Conservation (phyloP, 768 basidiomycete genomes). For the Boletus sp. region DNA sequence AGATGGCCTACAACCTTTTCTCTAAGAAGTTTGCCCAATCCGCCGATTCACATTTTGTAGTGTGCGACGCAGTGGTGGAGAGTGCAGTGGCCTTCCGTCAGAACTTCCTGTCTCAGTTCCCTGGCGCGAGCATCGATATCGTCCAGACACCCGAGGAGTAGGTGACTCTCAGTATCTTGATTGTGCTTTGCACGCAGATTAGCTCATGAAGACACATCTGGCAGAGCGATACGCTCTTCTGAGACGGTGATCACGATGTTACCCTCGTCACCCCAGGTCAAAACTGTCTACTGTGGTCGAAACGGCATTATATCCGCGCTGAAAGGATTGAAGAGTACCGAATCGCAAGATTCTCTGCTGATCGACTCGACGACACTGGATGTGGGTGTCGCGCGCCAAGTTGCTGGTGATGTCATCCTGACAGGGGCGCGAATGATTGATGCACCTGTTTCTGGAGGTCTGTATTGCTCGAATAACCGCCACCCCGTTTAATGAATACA, state of each 20-base stretch:
- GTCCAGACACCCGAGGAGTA: slow-evolving; percentile 71
- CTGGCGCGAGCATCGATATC: slow-evolving; percentile 55
- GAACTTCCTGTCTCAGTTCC: slow-evolving; percentile 54
- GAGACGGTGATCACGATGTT: slow-evolving; percentile 83
- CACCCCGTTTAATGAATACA: slow-evolving; percentile 3
- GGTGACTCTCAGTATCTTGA: slow-evolving; percentile 29
- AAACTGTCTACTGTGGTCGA: slow-evolving; percentile 61
- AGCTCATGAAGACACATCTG: slow-evolving; percentile 11
- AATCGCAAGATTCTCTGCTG: slow-evolving; percentile 51
- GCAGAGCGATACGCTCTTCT: slow-evolving; percentile 62
- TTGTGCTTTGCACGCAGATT: not conserved
- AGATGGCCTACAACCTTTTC: slow-evolving; percentile 85
- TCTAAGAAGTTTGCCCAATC: slow-evolving; percentile 60
- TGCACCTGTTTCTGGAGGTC: slow-evolving; percentile 92
- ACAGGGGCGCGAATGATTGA: slow-evolving; percentile 79
- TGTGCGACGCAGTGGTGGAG: slow-evolving; percentile 73
- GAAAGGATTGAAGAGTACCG: slow-evolving; percentile 38
- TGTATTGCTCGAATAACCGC: slow-evolving; percentile 20
- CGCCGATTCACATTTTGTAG: slow-evolving; percentile 58
- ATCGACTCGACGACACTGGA: slow-evolving; percentile 94
- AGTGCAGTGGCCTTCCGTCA: slow-evolving; percentile 53
- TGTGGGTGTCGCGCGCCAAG: slow-evolving; percentile 64
- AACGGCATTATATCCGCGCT: slow-evolving; percentile 68
- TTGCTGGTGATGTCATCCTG: slow-evolving; percentile 51
- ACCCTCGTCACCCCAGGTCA: slow-evolving; percentile 87